phyloP scores from a whole-genome alignment of 2,329 filamentous ascomycete genomes.

The Emergomyces pasteurianus region DNA sequence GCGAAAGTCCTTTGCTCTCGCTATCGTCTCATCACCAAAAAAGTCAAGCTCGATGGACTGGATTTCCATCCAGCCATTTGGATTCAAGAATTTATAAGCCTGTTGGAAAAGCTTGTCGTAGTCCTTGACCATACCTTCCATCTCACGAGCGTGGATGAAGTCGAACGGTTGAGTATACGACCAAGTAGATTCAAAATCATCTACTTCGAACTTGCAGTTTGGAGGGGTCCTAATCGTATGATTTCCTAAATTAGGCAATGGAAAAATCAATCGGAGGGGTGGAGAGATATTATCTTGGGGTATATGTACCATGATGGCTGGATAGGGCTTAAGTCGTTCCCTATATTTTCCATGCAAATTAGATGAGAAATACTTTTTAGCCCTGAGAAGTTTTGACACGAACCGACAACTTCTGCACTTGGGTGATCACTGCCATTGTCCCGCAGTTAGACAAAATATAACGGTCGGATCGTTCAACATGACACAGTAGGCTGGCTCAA shows the following conservation, averaged over 20 bases:
- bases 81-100: constrained; percentile 32
- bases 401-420: constrained; percentile 1
- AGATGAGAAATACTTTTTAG: background rate
- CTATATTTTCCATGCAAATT: background rate
- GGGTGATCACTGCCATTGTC: background rate
- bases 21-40: constrained; percentile 19
- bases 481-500: background rate
- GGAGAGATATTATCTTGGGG: background rate
- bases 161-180: constrained; percentile 16
- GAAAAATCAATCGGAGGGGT: background rate
- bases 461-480: background rate
- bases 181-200: constrained; percentile 20
- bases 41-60: constrained; percentile 23
- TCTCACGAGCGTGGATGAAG: constrained; percentile 18
- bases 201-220: constrained; percentile 19
- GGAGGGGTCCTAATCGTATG: constrained; percentile 16
- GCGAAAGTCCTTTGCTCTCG: background rate
- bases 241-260: background rate
- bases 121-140: constrained; percentile 17
- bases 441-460: background rate
- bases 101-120: constrained; percentile 19
- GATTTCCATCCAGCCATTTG: constrained; percentile 42
- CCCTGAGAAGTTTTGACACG: background rate
- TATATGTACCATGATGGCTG: constrained; percentile 11
- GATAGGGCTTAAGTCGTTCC: constrained; percentile 12